A percentile compares a stretch with the other conserved stretches of the same genome.
Conservation (phyloP, 768 basidiomycete genomes). For the Brasilioporus rufonigricans region DNA sequence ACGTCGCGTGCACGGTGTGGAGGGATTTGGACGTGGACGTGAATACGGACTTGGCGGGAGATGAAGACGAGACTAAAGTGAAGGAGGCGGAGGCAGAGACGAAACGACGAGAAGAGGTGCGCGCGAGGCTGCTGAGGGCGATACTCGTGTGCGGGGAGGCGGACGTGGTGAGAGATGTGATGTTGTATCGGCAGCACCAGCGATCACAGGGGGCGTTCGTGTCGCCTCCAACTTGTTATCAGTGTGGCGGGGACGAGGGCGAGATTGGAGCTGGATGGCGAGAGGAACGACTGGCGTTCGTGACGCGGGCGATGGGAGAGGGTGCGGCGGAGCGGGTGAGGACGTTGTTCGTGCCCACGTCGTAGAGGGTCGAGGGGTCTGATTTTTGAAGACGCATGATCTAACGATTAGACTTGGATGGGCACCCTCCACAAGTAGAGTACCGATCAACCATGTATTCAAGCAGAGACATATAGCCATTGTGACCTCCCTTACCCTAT, state of each 20-base stretch:
- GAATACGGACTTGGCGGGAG: conserved; percentile 33
- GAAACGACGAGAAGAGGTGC: too few species aligned
- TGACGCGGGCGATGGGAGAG: conserved; percentile 10
- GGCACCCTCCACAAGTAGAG: too few species aligned
- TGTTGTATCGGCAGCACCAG: conserved; percentile 60
- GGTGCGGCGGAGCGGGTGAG: conserved; percentile 12
- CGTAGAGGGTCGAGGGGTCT: too few species aligned
- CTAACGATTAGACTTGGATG: too few species aligned
- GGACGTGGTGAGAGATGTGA: conserved; percentile 50
- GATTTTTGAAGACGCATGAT: too few species aligned
- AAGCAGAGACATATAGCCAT: too few species aligned
- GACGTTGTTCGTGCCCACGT: too few species aligned
- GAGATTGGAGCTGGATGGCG: conserved; percentile 5
- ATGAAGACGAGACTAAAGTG: not conserved
- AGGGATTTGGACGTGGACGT: conserved; percentile 37
- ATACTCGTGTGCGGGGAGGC: conserved; percentile 49
- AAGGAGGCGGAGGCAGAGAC: too few species aligned
- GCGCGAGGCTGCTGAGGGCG: conserved; percentile 48
- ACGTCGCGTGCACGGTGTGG: conserved; percentile 77
- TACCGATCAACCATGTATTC: too few species aligned
- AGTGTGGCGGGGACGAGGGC: conserved; percentile 17
- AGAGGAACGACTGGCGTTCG: conserved; percentile 15
- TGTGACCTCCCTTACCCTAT: too few species aligned
- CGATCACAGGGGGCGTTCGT: conserved; percentile 32
- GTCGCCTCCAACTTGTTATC: conserved; percentile 53